Evolutionary conservation across 768 basidiomycete species (phyloP).

Genomic region (Saitozyma podzolica): DNA sequence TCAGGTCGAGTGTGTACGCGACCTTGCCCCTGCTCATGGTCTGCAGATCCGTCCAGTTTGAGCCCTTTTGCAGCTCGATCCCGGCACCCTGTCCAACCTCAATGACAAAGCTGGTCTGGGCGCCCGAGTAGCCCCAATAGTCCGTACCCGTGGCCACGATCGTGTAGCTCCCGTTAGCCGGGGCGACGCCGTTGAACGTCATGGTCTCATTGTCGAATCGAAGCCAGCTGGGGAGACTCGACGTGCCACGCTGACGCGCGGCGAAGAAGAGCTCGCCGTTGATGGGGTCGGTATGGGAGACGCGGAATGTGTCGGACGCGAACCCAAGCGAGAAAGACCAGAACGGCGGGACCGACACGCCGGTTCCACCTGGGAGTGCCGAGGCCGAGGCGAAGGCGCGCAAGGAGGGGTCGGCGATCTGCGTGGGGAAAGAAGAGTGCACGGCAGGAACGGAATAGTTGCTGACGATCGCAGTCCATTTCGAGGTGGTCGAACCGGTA

Average conservation of each 20-base stretch:
- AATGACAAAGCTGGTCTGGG: slow-evolving; percentile 65
- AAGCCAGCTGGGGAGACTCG: slow-evolving; percentile 73
- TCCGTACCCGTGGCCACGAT: slow-evolving; percentile 74
- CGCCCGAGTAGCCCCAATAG: slow-evolving; percentile 71
- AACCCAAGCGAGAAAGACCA: slow-evolving; percentile 95
- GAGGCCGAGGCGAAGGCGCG: slow-evolving; percentile 49
- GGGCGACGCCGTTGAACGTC: slow-evolving; percentile 79
- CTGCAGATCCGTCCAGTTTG: slow-evolving; percentile 59
- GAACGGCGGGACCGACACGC: slow-evolving; percentile 71
- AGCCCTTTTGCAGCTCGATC: slow-evolving; percentile 30
- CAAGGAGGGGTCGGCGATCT: slow-evolving; percentile 69
- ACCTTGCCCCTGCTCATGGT: slow-evolving; percentile 65
- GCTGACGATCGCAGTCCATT: slow-evolving; percentile 44
- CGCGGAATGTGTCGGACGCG: slow-evolving; percentile 64
- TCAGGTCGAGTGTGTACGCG: slow-evolving; percentile 54
- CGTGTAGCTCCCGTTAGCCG: slow-evolving; percentile 54
- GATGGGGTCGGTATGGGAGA: slow-evolving; percentile 55
- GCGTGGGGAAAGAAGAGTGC: slow-evolving; percentile 62
- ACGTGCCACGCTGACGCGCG: slow-evolving; percentile 67
- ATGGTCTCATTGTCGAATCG: slow-evolving; percentile 67
- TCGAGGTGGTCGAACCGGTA: slow-evolving; percentile 53
- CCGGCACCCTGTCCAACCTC: slow-evolving; percentile 43
- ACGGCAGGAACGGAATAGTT: slow-evolving; percentile 63
- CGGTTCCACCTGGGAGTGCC: slow-evolving; percentile 44
- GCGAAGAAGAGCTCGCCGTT: slow-evolving; percentile 59